phyloP scores from a whole-genome alignment of 345 rosid species.

The Salix exigua region DNA sequence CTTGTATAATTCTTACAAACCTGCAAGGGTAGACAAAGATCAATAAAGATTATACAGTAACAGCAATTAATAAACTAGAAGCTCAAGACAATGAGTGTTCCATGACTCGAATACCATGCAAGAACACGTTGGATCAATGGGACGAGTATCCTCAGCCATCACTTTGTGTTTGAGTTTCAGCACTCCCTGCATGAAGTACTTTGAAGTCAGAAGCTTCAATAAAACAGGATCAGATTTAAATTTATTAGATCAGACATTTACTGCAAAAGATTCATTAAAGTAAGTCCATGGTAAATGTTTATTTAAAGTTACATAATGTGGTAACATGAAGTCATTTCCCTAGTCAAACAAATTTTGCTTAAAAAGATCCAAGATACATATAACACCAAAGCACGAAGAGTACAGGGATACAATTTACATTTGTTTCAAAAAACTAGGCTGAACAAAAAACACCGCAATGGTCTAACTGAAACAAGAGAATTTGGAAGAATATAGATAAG shows the following conservation, averaged over 20 bases:
- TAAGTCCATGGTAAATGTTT: not conserved
- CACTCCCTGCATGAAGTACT: constrained; percentile 48
- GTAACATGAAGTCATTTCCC: not conserved
- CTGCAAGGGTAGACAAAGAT: constrained; percentile 28
- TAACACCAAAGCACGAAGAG: not conserved
- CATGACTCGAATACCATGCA: constrained; percentile 53
- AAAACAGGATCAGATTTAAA: not conserved
- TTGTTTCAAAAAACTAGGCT: not conserved
- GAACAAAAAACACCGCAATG: not conserved
- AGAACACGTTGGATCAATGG: constrained; percentile 62
- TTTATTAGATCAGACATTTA: not conserved
- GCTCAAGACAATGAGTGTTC: not conserved
- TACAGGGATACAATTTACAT: too few species aligned
- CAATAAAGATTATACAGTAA: not conserved
- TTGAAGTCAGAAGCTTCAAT: not conserved
- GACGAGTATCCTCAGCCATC: constrained; percentile 62
- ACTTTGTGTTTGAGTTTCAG: constrained; percentile 63
- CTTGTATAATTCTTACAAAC: constrained; percentile 76
- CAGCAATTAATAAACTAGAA: not conserved
- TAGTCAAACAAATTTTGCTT: not conserved
- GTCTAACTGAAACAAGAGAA: not conserved
- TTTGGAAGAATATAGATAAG: not conserved
- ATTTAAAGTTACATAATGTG: not conserved
- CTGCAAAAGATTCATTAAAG: not conserved
- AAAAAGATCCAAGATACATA: not conserved